These are phyloP conservation scores for Aureobasidium sp. DNA, from an alignment of 2,329 filamentous ascomycete genomes.

Conservation along the genomic window DNA sequence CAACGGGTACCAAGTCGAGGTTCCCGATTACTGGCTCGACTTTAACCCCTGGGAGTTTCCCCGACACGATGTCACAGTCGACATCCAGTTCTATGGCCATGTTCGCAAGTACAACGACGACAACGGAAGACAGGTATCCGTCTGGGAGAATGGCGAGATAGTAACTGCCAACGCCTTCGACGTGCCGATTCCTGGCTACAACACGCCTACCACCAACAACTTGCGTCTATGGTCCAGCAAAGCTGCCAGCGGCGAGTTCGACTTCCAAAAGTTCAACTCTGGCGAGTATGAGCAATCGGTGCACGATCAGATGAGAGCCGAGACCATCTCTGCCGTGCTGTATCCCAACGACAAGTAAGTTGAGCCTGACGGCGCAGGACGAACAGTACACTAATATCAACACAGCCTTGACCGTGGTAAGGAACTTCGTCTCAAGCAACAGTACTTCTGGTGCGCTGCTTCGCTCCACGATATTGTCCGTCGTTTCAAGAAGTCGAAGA, in stretches of 20 bases:
- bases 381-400: not conserved
- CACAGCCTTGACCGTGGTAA: conserved; percentile 95
- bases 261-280: conserved; percentile 99
- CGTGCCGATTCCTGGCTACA: conserved; percentile 76
- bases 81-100: conserved; percentile 91
- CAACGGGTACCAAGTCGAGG: conserved; percentile 94
- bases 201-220: conserved; percentile 89
- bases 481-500: conserved; percentile 94
- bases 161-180: conserved; percentile 92
- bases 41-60: conserved; percentile 99
- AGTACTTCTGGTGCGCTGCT: conserved; percentile 99
- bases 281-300: conserved; percentile 98
- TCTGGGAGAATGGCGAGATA: conserved; percentile 89
- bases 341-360: conserved; percentile 61
- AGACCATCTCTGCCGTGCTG: conserved; percentile 94
- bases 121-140: conserved; percentile 61
- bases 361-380: too few species aligned
- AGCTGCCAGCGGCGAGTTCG: conserved; percentile 91
- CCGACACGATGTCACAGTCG: conserved; percentile 86
- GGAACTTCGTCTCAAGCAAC: conserved; percentile 94
- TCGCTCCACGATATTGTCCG: conserved; percentile 94
- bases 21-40: conserved; percentile 98
- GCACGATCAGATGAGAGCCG: conserved; percentile 95
- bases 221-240: conserved; percentile 96
- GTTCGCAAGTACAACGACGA: conserved; percentile 68